Percentiles rank a stretch among this genome's conserved stretches.
These are phyloP conservation scores for Wickerhamiella infanticola DNA, from an alignment of 1,139 yeast species.

Conservation along the genomic window DNA sequence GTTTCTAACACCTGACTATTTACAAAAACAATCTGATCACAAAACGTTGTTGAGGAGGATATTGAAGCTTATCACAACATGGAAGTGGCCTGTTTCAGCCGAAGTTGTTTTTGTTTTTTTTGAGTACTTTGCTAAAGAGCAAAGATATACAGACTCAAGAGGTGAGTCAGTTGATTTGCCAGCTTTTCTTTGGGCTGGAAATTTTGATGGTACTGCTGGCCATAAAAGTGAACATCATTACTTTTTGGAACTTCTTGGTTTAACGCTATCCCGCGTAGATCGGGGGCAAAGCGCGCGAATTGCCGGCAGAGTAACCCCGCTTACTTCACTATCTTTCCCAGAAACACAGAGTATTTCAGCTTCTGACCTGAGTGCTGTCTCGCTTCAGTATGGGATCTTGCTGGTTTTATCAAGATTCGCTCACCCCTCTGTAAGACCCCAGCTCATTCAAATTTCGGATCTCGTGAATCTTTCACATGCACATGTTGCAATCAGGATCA, in stretches of 20 bases:
- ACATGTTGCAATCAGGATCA: constrained; percentile 12
- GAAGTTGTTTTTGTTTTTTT: constrained; percentile 8
- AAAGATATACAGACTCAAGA: constrained; percentile 11
- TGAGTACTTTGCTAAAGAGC: constrained; percentile 9
- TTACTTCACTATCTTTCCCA: constrained; percentile 11
- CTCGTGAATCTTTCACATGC: constrained; percentile 9
- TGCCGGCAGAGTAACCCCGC: constrained; percentile 13
- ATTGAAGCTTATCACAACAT: constrained; percentile 6
- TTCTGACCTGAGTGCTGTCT: constrained; percentile 10
- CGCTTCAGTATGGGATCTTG: constrained; percentile 13
- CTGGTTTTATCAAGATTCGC: constrained; percentile 10
- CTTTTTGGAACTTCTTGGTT: constrained; percentile 13
- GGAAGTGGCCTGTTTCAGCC: constrained; percentile 12
- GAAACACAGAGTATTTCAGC: constrained; percentile 8
- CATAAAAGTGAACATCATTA: constrained; percentile 7
- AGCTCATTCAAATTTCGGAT: constrained; percentile 11
- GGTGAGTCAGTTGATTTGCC: constrained; percentile 14
- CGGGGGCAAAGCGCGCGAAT: constrained; percentile 5
- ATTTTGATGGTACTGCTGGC: constrained; percentile 9
- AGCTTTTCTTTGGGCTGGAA: constrained; percentile 5
- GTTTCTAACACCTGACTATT: not conserved
- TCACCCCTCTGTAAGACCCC: constrained; percentile 5
- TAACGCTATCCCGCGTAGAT: constrained; percentile 6
- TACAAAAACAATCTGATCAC: not conserved
- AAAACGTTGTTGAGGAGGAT: constrained; percentile 1